Base-by-base conservation (phyloP, 1,284 basidiomycete species). In the Rhodotorula sp. region DNA sequence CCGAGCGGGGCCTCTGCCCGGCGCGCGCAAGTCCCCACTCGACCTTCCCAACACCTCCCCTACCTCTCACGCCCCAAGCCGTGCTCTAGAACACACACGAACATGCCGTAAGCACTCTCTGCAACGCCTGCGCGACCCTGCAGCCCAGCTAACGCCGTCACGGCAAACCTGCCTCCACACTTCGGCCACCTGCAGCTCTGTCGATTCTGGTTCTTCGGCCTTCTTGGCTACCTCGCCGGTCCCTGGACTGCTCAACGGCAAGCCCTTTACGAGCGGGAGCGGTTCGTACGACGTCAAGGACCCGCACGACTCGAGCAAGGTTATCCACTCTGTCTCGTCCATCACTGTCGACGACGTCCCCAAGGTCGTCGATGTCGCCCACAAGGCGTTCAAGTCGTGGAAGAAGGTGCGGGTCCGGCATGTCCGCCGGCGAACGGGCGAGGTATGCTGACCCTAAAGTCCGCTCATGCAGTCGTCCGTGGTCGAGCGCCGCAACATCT, bases 171-270 rank as follows among this genome's bases (percentile, higher is more conserved):
- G 19, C 27, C n/a, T 25, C 62, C 34, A 17, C 53, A 16, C 13
- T 45, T 19, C n/a, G 25, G 16, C 54, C 12, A 19, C n/a, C 12
- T 25, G 23, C 60, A 62, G 61, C n/a, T 34, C 53, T 27, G 45
- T 25, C 44, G 44, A 44, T 19, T 46, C 53, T 13, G 7, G 10
- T 45, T 45, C 50, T 17, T 60, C 58, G 9, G 4, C 46, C 9
- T 60, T 73, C 56, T 66, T 73, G 41, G 42, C 61, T 8, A 27
- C 55, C 49, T 55, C 59, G 2, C 62, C 69, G 12, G 58, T 81
- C 7, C 80, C 80, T 13, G 78, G 77, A 68, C 74, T 78, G 64
- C 60, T 81, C 68, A 71, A 77, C 68, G 79, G 79, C 61, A 58
- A 77, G 50, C 65, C 77, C 17, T 77, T 70, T 53, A 67, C 64